Evolutionary conservation across 2,329 filamentous ascomycete genomes (phyloP).

Genomic region (Diplodia corticola): DNA sequence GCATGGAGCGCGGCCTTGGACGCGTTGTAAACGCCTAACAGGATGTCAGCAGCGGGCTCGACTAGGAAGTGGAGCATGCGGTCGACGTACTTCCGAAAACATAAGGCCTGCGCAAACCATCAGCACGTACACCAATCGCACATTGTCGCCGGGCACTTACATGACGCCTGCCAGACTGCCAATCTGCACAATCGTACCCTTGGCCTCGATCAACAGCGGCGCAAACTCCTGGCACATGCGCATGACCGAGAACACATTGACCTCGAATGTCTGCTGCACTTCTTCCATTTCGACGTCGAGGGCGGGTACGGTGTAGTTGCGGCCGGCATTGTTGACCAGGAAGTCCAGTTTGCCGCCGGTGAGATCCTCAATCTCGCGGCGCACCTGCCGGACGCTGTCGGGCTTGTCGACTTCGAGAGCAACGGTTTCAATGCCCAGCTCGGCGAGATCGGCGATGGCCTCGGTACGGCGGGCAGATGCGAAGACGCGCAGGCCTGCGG

Average conservation of each 20-base stretch:
- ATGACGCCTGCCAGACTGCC: slow-evolving; percentile 48
- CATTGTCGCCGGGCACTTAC: slow-evolving; percentile 20
- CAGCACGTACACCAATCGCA: not conserved
- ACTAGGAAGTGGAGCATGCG: slow-evolving; percentile 52
- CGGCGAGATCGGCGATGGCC: slow-evolving; percentile 51
- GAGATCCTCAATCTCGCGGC: slow-evolving; percentile 47
- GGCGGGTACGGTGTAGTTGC: slow-evolving; percentile 59
- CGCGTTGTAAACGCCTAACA: slow-evolving; percentile 33
- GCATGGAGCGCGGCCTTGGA: slow-evolving; percentile 31
- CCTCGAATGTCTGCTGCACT: slow-evolving; percentile 50
- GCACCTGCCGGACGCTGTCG: slow-evolving; percentile 51
- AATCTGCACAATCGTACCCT: slow-evolving; percentile 49
- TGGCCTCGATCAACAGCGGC: slow-evolving; percentile 52
- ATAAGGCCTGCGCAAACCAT: slow-evolving; percentile 31
- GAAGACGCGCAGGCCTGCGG: slow-evolving; percentile 55
- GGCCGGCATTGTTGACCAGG: slow-evolving; percentile 60
- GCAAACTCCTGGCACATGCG: slow-evolving; percentile 58
- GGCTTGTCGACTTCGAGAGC: slow-evolving; percentile 55
- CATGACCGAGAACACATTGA: slow-evolving; percentile 61
- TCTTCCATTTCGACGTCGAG: slow-evolving; percentile 55
- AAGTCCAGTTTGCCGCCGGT: slow-evolving; percentile 55
- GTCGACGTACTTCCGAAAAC: slow-evolving; percentile 50
- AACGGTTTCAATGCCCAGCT: slow-evolving; percentile 56
- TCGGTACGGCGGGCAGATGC: slow-evolving; percentile 57
- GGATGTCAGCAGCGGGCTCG: slow-evolving; percentile 60